Evolutionary conservation across 2,329 filamentous ascomycete species (phyloP), one percentile per base, ranked within the genome.

Genomic region (Thielaviopsis ethacetica): DNA sequence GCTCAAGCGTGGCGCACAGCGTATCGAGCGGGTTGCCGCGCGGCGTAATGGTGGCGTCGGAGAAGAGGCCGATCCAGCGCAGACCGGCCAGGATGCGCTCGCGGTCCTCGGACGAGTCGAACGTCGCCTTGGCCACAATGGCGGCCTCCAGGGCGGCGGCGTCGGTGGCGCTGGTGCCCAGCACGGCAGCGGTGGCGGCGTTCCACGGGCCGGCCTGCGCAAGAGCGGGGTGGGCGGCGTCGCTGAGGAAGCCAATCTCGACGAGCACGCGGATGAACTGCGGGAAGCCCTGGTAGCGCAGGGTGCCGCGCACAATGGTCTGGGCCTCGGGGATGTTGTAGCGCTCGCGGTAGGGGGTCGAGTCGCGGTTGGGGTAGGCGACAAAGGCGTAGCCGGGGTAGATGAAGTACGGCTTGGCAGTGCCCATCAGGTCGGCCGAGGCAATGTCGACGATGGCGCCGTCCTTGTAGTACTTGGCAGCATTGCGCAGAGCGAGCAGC

Each of bases 271-370:
- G 86, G 74, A 96, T 81, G 72, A 96, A 91, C 70, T 94, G 82
- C 2, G 91, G 90, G 80, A 95, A 95, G 52, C 91, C 90, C 64
- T 82, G 78, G 76, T 93, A 97, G 64, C 91, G 79, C 41, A 96
- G 80, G 30, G 90, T 94, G 63, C 71, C 88, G 56, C 89, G 81
- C 69, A 95, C 77, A 66, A 96, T 82, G 56, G 88, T 95, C 72
- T 95, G 86, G 15, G 88, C 89, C 75, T 97, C 91, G 56, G 91
- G 90, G 68, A 96, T 96, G 72, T 82, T 74, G 80, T 96, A 96
- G 63, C 88, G 83, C 77, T 95, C 85, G 68, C 83, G 84, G 82
- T 93, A 97, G 9, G 81, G 78, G 17, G 88, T 93, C 21, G 84
- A 91, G 73, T 97, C 91, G 65, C 91, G 80, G 82, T 97, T 97